These are phyloP conservation scores for Trametes punicea DNA, from an alignment of 768 basidiomycete species.

Conservation along the genomic window DNA sequence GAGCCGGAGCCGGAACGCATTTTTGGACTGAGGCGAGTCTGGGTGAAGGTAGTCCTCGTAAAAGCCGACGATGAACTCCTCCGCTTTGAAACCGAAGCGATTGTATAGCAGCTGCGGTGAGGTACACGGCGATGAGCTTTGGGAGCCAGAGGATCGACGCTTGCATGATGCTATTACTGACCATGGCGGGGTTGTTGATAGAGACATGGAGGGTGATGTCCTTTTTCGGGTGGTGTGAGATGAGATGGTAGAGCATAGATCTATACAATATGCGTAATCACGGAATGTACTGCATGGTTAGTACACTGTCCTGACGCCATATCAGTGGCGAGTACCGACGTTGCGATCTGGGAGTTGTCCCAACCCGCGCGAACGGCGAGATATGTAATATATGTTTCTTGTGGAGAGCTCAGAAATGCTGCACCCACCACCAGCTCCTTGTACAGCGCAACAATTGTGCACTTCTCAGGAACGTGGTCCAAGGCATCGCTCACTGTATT, in stretches of 20 bases:
- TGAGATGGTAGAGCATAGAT: slow-evolving; percentile 75
- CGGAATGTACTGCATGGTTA: background rate
- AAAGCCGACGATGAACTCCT: slow-evolving; percentile 79
- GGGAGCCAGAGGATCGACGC: background rate
- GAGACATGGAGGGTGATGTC: slow-evolving; percentile 85
- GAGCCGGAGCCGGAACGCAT: slow-evolving; percentile 74
- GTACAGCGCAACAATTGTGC: slow-evolving; percentile 74
- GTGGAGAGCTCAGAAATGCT: slow-evolving; percentile 73
- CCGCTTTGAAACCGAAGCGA: slow-evolving; percentile 84
- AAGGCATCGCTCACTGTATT: slow-evolving; percentile 67
- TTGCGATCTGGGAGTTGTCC: slow-evolving; percentile 77
- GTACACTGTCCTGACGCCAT: background rate
- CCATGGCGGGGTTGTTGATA: slow-evolving; percentile 67
- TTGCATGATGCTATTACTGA: slow-evolving; percentile 13
- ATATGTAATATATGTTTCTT: slow-evolving; percentile 82
- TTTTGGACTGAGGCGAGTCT: slow-evolving; percentile 69
- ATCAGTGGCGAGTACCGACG: slow-evolving; percentile 38
- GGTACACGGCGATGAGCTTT: background rate
- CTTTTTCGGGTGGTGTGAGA: slow-evolving; percentile 64
- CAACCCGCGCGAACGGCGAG: slow-evolving; percentile 75
- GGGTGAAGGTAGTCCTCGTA: slow-evolving; percentile 77
- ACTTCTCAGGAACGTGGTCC: slow-evolving; percentile 63
- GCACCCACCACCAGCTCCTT: slow-evolving; percentile 69
- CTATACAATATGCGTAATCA: slow-evolving; percentile 35
- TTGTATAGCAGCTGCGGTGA: slow-evolving; percentile 80